Base-by-base conservation (phyloP, 345 rosid species). In the Passiflora organensis region DNA sequence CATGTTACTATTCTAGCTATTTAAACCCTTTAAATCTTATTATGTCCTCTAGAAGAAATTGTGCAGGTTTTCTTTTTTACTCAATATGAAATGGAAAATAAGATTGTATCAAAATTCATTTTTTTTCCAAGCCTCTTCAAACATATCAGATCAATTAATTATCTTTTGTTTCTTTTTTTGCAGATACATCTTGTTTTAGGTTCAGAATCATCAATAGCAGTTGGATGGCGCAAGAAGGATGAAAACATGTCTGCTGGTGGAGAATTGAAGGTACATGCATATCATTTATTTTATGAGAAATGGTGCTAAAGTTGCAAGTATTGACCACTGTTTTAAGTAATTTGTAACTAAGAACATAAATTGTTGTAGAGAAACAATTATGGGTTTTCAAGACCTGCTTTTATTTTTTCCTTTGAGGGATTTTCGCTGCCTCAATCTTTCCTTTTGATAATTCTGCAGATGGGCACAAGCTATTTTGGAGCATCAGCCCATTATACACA, bases 221-320 rank as follows among this genome's bases (percentile, higher is more conserved):
- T 85, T 43, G 96, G 99, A 51, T 94, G 95, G 95, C 80, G 68
- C 63, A 87, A 79, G 80, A 84, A 76, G 77, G 89, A 85, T n/a
- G 76, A 80, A 75, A 80, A 76, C 62, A 77, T 72, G 68, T 70
- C 95, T 74, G 95, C 93, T 70, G 67, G 66, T 55, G 93, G 89
- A 73, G 88, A 79, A 45, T 55, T 87, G 72, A 85, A 78, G 85
- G 96, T 94, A 69, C 58, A 52, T 54, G 22, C 58, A 39, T 34
- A 43, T 66, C 51, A 24, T 47, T 37, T 46, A 16, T 48, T 49
- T 43, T 28, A 28, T 28, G 34, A n/a, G n/a, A n/a, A n/a, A n/a
- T n/a, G n/a, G 18, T 17, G 48, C 39, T 41, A 11, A 62, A 22
- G 19, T 53, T 23, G 13, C 20, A 10, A 25, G 43, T 45, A 22